These are phyloP conservation scores for Blastobotrys indianensis DNA, from an alignment of 1,139 yeast species.

Conservation along the genomic window DNA sequence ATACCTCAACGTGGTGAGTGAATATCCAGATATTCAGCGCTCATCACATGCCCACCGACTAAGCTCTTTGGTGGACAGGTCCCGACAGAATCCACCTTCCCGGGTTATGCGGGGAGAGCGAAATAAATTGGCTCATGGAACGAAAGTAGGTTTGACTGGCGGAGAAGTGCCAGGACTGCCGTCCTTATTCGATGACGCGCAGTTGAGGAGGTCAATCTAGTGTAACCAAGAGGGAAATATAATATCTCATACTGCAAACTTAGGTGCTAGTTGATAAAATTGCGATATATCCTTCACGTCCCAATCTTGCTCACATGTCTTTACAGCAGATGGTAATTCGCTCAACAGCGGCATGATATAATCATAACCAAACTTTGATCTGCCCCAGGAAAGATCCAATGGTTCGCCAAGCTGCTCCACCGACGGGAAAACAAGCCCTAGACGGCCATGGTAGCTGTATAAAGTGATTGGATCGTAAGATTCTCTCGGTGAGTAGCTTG, in stretches of 20 bases:
- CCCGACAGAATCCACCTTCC: too few species aligned
- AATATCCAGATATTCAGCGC: too few species aligned
- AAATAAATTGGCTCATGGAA: too few species aligned
- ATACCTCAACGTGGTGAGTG: too few species aligned
- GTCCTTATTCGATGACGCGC: too few species aligned
- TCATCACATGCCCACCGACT: too few species aligned
- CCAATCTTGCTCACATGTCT: neutral
- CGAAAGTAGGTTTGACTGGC: too few species aligned
- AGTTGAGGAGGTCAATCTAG: too few species aligned
- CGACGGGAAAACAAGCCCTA: neutral
- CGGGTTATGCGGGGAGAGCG: too few species aligned
- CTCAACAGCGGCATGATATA: neutral
- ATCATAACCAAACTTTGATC: neutral
- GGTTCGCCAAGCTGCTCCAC: neutral
- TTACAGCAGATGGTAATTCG: neutral
- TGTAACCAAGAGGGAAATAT: too few species aligned
- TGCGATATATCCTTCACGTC: neutral
- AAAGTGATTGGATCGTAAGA: neutral
- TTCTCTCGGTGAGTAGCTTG: neutral
- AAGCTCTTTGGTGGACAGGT: too few species aligned
- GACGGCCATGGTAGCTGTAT: neutral
- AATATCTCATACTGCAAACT: neutral
- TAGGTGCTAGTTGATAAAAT: neutral
- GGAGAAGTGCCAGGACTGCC: too few species aligned
- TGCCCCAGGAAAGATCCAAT: neutral